Base-by-base conservation (phyloP, 2,329 filamentous ascomycete species). In the Bertia moriformis region DNA sequence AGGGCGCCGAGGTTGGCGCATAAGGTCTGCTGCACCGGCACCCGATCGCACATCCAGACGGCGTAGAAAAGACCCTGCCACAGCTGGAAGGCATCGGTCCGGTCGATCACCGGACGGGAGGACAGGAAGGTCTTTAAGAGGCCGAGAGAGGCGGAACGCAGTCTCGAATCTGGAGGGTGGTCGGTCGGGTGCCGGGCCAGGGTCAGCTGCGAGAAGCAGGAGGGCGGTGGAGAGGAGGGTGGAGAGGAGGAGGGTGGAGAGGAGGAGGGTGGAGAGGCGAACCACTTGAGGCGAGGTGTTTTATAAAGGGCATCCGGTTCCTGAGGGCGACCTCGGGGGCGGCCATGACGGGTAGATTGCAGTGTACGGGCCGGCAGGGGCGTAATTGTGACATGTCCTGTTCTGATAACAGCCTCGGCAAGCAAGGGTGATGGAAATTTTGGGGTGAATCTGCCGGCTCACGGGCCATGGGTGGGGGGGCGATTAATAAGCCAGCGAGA, bases 41-140 rank as follows among this genome's bases (percentile, higher is more conserved):
- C 80, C 37, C 87, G 83, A 66, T 95, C 88, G 58, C 81, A 86
- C 78, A 94, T 91, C 81, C 86, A 95, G 51, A 91, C 74, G 52
- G 80, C 81, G 68, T 87, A 95, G 66, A 91, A 95, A 15, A 96
- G 73, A 4, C 87, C 89, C 55, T 93, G 93, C 86, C 87, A 94
- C 46, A 96, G 72, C 64, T 94, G 94, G 43, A 89, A 67, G 38
- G 85, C 66, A 46, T 94, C 87, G 47, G 82, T 58, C 30, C 73
- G 64, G 14, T 73, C 63, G 44, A 95, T 73, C 40, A 69, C 56
- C 40, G 63, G 56, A 30, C 72, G 69, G 43, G 73, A 67, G 44
- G 73, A 69, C 55, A 96, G 79, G 66, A 84, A 95, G 38, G 75
- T 71, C 47, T 78, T 75, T 19, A 96, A 77, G 37, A 82, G 84